Evolutionary conservation across 2,329 filamentous ascomycete genomes (phyloP).

Genomic region (Xylaria arbuscula): DNA sequence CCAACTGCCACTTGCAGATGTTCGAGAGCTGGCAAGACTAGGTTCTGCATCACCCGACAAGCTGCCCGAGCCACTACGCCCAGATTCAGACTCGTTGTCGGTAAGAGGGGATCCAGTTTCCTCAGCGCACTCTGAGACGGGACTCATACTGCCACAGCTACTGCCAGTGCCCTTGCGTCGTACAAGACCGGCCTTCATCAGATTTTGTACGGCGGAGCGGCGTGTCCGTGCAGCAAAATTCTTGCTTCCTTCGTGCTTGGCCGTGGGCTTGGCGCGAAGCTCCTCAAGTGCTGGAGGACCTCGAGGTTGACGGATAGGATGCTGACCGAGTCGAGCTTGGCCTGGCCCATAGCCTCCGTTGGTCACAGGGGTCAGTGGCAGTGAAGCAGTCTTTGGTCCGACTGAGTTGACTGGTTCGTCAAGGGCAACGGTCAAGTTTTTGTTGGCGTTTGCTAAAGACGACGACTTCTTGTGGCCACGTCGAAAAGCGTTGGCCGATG

Average conservation of each 20-base stretch:
- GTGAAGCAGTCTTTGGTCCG: conserved; percentile 80
- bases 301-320: conserved; percentile 91
- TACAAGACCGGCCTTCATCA: conserved; percentile 89
- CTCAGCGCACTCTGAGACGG: conserved; percentile 83
- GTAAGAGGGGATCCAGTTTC: conserved; percentile 73
- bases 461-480: conserved; percentile 92
- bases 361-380: conserved; percentile 78
- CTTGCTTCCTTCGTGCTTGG: conserved; percentile 94
- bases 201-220: conserved; percentile 88
- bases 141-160: conserved; percentile 82
- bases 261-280: conserved; percentile 86
- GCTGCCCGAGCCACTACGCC: conserved; percentile 80
- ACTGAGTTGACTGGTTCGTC: conserved; percentile 66
- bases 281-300: conserved; percentile 93
- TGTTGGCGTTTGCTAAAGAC: conserved; percentile 73
- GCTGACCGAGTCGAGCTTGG: conserved; percentile 91
- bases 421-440: conserved; percentile 59
- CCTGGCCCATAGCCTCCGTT: conserved; percentile 92
- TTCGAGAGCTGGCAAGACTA: conserved; percentile 79
- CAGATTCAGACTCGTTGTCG: conserved; percentile 80
- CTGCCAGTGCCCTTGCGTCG: conserved; percentile 81
- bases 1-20: conserved; percentile 76
- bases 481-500: conserved; percentile 91
- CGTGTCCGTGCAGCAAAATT: conserved; percentile 96
- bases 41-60: conserved; percentile 77